Evolutionary conservation across 768 basidiomycete species (phyloP).

Genomic region (Hysterangium stoloniferum): DNA sequence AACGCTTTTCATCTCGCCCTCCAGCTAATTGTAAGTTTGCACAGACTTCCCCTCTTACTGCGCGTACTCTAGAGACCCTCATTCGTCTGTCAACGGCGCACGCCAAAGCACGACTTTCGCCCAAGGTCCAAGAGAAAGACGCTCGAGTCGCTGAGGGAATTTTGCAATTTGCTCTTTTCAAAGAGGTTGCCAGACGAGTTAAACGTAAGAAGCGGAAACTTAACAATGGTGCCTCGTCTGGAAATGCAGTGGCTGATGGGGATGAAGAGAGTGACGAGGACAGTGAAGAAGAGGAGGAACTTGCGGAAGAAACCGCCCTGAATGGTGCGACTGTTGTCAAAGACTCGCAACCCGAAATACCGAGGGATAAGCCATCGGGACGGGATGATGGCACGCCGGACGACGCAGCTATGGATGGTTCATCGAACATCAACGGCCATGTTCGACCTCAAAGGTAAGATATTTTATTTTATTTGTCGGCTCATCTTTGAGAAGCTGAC

Average conservation of each 20-base stretch:
- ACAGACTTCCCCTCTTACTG: slow-evolving; percentile 94
- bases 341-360: slow-evolving; percentile 31
- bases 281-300: slow-evolving; percentile 46
- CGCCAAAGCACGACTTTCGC: slow-evolving; percentile 87
- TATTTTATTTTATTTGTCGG: slow-evolving; percentile 5
- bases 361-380: slow-evolving; percentile 18
- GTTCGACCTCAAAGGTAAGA: slow-evolving; percentile 49
- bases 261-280: slow-evolving; percentile 37
- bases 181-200: slow-evolving; percentile 83
- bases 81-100: slow-evolving; percentile 98
- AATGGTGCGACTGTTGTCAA: slow-evolving; percentile 12
- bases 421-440: slow-evolving; percentile 20
- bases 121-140: slow-evolving; percentile 77
- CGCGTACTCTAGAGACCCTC: slow-evolving; percentile 95
- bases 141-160: slow-evolving; percentile 90
- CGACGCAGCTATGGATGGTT: slow-evolving; percentile 32
- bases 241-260: slow-evolving; percentile 24
- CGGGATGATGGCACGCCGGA: slow-evolving; percentile 22
- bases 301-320: slow-evolving; percentile 25
- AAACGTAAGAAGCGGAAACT: slow-evolving; percentile 82
- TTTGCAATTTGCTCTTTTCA: slow-evolving; percentile 95
- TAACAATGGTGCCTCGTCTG: slow-evolving; percentile 51
- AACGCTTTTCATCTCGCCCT: background rate
- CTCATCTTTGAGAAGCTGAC: background rate
- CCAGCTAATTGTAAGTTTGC: slow-evolving; percentile 14